phyloP scores from a whole-genome alignment of 352 stramenopile genomes.

The Globisporangium mamillatum region DNA sequence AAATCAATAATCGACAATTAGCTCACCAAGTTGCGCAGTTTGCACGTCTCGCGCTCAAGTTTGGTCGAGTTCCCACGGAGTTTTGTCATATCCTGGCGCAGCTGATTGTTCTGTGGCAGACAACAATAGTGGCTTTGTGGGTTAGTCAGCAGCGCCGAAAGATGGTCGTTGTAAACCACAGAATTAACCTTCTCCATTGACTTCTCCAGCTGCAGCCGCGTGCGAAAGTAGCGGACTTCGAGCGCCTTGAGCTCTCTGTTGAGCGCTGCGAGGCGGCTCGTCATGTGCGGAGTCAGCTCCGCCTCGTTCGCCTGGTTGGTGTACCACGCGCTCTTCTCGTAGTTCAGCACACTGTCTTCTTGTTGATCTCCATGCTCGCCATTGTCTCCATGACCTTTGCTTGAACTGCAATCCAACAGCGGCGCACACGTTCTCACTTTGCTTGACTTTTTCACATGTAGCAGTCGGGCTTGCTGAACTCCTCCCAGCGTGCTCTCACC shows the following conservation, averaged over 20 bases:
- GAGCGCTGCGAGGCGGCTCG: conserved; percentile 56
- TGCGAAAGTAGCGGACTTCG: conserved; percentile 78
- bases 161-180: no score
- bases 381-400: conserved; percentile 1
- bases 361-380: neutral
- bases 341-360: neutral
- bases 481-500: neutral
- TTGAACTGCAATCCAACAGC: neutral
- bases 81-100: conserved; percentile 55
- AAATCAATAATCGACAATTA: neutral
- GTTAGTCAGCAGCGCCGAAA: neutral
- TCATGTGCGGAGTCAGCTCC: conserved; percentile 37
- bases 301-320: conserved; percentile 29
- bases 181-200: conserved; percentile 48
- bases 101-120: conserved; percentile 42
- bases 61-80: conserved; percentile 31
- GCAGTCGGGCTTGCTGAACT: neutral
- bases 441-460: conserved; percentile 1
- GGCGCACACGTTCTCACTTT: neutral
- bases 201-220: conserved; percentile 68
- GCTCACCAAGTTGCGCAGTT: conserved; percentile 55
- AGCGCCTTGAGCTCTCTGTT: conserved; percentile 72
- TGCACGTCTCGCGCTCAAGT: conserved; percentile 56
- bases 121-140: neutral
- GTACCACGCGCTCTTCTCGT: neutral